These are phyloP conservation scores for Pseudocercospora cruenta DNA, from an alignment of 2,329 filamentous ascomycete species.

Conservation along the genomic window DNA sequence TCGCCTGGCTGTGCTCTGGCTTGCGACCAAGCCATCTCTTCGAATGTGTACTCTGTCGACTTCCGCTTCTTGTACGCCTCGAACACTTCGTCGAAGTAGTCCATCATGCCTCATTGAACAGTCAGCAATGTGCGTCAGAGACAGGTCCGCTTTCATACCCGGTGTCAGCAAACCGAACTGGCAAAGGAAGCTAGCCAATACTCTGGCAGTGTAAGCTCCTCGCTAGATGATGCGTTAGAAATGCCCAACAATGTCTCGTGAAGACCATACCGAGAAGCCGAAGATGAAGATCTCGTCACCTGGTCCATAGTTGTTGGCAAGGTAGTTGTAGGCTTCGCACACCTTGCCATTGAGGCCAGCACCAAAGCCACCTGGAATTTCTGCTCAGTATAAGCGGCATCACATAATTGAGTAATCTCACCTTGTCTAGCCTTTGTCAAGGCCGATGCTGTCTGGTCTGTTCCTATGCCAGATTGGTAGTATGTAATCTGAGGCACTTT, in stretches of 20 bases:
- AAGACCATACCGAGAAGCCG: conserved; percentile 30
- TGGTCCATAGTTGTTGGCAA: conserved; percentile 34
- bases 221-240: background rate
- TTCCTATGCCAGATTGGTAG: conserved; percentile 37
- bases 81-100: conserved; percentile 27
- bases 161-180: conserved; percentile 32
- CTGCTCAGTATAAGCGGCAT: background rate
- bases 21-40: conserved; percentile 23
- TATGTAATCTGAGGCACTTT: conserved; percentile 35
- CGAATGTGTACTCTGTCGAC: conserved; percentile 17
- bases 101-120: background rate
- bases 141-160: conserved; percentile 5
- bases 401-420: background rate
- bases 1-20: conserved; percentile 17
- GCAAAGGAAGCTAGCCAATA: conserved; percentile 35
- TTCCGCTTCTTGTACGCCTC: conserved; percentile 22
- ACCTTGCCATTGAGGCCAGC: conserved; percentile 28
- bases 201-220: conserved; percentile 39
- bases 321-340: conserved; percentile 33
- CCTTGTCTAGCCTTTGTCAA: conserved; percentile 26
- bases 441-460: conserved; percentile 21
- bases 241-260: background rate
- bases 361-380: conserved; percentile 23
- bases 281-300: conserved; percentile 39
- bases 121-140: background rate